A percentile compares a stretch with the other conserved stretches of the same genome.
phyloP scores from a whole-genome alignment of 1,284 basidiomycete species.

The Irpex sp. region DNA sequence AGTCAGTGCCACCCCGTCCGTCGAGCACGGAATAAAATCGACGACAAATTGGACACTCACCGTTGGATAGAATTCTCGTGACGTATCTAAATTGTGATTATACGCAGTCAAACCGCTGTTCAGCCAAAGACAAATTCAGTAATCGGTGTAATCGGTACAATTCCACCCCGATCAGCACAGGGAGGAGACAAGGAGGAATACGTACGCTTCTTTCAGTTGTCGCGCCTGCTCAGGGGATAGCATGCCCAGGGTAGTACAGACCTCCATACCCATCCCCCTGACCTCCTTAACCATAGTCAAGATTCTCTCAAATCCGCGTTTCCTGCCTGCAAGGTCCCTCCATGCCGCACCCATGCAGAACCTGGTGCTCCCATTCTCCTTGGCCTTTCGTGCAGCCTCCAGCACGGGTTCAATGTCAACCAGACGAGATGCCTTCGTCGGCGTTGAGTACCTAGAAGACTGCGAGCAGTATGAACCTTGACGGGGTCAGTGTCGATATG shows the following conservation, averaged over 20 bases:
- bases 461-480: constrained; percentile 96
- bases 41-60: constrained; percentile 34
- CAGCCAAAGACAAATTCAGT: constrained; percentile 4
- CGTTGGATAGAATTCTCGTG: constrained; percentile 93
- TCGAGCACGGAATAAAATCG: neutral
- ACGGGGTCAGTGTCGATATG: neutral
- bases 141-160: neutral
- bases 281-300: constrained; percentile 90
- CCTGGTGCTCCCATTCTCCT: constrained; percentile 93
- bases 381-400: constrained; percentile 87
- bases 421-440: constrained; percentile 85
- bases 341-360: constrained; percentile 99
- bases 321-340: constrained; percentile 92
- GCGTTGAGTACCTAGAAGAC: constrained; percentile 87
- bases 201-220: constrained; percentile 89
- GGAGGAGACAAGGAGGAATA: constrained; percentile 26
- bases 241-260: constrained; percentile 99
- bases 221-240: constrained; percentile 91
- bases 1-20: neutral
- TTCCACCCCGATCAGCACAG: neutral
- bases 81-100: constrained; percentile 99
- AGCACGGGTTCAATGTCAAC: constrained; percentile 93
- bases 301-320: constrained; percentile 93
- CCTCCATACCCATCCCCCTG: constrained; percentile 92
- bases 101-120: constrained; percentile 89